phyloP scores from a whole-genome alignment of 768 basidiomycete species.

The Pleurotus cornucopiae region DNA sequence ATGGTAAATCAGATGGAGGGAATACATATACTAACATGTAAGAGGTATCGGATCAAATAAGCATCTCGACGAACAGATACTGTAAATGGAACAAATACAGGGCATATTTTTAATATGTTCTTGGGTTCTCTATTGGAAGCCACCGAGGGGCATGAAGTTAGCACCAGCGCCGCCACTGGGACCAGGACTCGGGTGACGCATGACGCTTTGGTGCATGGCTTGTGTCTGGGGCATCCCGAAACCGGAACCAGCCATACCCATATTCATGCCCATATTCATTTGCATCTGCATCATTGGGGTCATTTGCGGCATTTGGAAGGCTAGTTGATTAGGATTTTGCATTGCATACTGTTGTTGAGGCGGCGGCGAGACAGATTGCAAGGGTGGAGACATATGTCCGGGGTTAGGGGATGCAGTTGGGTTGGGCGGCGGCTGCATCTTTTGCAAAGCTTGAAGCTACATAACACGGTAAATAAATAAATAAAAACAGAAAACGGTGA shows the following conservation, averaged over 20 bases:
- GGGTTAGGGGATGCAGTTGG: constrained; percentile 26
- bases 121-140: constrained; percentile 16
- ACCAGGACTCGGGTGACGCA: constrained; percentile 75
- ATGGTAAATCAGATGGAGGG: constrained; percentile 13
- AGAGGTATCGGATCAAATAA: too few species aligned
- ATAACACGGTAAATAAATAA: neutral
- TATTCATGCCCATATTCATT: constrained; percentile 42
- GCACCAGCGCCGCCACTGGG: constrained; percentile 39
- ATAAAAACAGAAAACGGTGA: neutral
- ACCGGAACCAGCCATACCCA: constrained; percentile 50
- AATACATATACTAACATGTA: neutral
- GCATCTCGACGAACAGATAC: too few species aligned
- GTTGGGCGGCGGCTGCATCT: constrained; percentile 40
- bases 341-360: constrained; percentile 39
- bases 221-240: constrained; percentile 56
- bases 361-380: constrained; percentile 32
- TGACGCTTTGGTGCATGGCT: constrained; percentile 82
- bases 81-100: too few species aligned
- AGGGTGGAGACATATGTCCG: constrained; percentile 33
- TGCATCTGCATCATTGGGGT: constrained; percentile 60
- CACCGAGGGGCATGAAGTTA: constrained; percentile 38
- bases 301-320: constrained; percentile 58
- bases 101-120: too few species aligned
- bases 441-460: constrained; percentile 85
- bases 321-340: constrained; percentile 46